These are phyloP conservation scores for Phyllosticta citribraziliensis DNA, from an alignment of 2,329 filamentous ascomycete genomes.

Conservation along the genomic window DNA sequence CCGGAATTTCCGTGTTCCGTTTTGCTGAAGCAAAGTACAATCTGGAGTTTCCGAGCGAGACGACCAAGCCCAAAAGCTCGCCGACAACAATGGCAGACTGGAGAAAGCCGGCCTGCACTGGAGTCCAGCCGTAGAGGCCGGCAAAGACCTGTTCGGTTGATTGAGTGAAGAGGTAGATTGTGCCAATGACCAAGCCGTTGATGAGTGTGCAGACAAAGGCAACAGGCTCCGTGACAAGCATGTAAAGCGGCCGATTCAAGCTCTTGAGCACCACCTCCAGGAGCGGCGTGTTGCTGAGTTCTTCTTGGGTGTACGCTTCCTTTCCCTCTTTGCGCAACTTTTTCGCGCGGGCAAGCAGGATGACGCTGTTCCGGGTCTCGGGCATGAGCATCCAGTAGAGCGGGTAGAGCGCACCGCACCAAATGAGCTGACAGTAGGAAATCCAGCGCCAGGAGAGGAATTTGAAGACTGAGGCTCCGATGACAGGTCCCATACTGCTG, in stretches of 20 bases:
- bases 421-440: conserved; percentile 28
- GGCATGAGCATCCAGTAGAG: conserved; percentile 31
- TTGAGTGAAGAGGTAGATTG: conserved; percentile 42
- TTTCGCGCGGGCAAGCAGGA: conserved; percentile 31
- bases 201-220: conserved; percentile 39
- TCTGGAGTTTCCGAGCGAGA: conserved; percentile 26
- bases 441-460: conserved; percentile 29
- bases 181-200: conserved; percentile 39
- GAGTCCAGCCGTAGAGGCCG: conserved; percentile 30
- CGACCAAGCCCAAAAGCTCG: conserved; percentile 33
- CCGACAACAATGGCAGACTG: conserved; percentile 38
- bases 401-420: conserved; percentile 34
- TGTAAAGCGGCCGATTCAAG: conserved; percentile 23
- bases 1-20: conserved; percentile 3
- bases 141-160: conserved; percentile 35
- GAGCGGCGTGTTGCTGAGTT: conserved; percentile 24
- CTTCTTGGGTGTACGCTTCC: conserved; percentile 23
- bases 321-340: conserved; percentile 18
- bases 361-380: conserved; percentile 39
- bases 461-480: conserved; percentile 26
- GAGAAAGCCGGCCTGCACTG: conserved; percentile 35
- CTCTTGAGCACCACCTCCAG: conserved; percentile 21
- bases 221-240: conserved; percentile 42
- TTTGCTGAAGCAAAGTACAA: conserved; percentile 34
- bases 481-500: conserved; percentile 25